A percentile compares a stretch with the other conserved stretches of the same genome.
Evolutionary conservation across 1,284 basidiomycete genomes (phyloP).

Genomic region (Tylopilus sp.): DNA sequence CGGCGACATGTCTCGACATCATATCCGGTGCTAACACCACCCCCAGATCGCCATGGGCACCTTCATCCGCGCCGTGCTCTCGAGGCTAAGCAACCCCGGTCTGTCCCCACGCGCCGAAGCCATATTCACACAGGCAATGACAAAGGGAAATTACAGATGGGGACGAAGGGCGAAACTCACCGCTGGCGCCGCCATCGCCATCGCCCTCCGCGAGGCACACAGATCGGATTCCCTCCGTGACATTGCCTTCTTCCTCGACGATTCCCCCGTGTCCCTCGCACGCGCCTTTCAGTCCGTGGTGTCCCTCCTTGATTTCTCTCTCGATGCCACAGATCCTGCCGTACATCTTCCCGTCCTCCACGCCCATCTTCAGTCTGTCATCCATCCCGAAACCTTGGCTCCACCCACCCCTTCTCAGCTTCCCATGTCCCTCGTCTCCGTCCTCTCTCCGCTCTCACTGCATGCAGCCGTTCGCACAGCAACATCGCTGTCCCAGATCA

Average conservation of each 20-base stretch:
- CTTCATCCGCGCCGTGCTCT: constrained; percentile 58
- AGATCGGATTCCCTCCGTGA: constrained; percentile 64
- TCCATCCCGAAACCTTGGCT: constrained; percentile 35
- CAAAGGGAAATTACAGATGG: constrained; percentile 58
- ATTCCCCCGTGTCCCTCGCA: constrained; percentile 50
- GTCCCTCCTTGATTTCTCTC: constrained; percentile 39
- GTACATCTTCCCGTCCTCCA: constrained; percentile 47
- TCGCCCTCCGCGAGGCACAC: constrained; percentile 66
- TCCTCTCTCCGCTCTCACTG: constrained; percentile 45
- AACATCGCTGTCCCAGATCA: constrained; percentile 51
- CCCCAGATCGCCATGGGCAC: constrained; percentile 57
- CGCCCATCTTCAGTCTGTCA: constrained; percentile 43
- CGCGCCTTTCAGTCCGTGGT: constrained; percentile 56
- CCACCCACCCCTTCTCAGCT: constrained; percentile 29
- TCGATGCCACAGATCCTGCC: constrained; percentile 37
- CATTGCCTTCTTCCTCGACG: constrained; percentile 63
- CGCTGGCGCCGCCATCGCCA: constrained; percentile 62
- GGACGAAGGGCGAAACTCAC: constrained; percentile 64
- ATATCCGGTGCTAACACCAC: neutral
- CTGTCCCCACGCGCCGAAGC: constrained; percentile 58
- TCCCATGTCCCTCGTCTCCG: constrained; percentile 39
- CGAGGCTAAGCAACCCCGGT: constrained; percentile 54
- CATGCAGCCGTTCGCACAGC: constrained; percentile 54
- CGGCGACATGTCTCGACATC: constrained; percentile 15
- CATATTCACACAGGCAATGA: constrained; percentile 65